Evolutionary conservation across 2,329 filamentous ascomycete species (phyloP).

Genomic region (Orbilia brochopaga): DNA sequence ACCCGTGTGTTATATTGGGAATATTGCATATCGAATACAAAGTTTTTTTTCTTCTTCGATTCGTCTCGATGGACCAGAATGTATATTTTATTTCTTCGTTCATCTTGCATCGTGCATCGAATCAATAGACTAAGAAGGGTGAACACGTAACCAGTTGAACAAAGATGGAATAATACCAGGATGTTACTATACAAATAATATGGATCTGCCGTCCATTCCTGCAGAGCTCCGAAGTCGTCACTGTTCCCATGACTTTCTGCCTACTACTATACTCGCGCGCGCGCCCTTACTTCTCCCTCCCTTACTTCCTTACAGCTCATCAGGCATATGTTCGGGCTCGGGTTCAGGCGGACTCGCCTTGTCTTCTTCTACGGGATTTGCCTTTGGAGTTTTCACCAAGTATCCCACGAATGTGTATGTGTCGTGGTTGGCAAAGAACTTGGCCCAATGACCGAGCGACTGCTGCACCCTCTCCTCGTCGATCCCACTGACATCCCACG

Average conservation of each 20-base stretch:
- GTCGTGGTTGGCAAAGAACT: constrained; percentile 39
- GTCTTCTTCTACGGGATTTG: constrained; percentile 15
- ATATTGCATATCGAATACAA: constrained; percentile 40
- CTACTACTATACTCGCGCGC: too few relatives aligned
- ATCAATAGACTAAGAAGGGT: not conserved
- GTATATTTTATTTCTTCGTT: not conserved
- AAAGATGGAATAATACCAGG: not conserved
- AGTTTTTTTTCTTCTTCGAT: constrained; percentile 30
- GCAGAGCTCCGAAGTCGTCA: not conserved
- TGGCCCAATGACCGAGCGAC: constrained; percentile 39
- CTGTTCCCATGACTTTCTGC: not conserved
- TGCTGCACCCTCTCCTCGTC: constrained; percentile 61
- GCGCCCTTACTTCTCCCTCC: not conserved
- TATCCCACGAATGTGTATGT: constrained; percentile 46
- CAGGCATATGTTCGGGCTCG: constrained; percentile 24
- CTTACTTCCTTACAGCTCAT: constrained; percentile 23
- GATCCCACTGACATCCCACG: constrained; percentile 80
- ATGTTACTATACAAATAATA: constrained; percentile 1
- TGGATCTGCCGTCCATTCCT: not conserved
- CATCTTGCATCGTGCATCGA: too few relatives aligned
- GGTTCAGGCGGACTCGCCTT: constrained; percentile 6
- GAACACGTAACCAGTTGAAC: not conserved
- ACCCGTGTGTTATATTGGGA: constrained; percentile 47
- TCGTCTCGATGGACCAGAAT: constrained; percentile 16
- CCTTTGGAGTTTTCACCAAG: constrained; percentile 15